Evolutionary conservation across 2,329 filamentous ascomycete genomes (phyloP), one percentile per base, ranked within the genome.

Genomic region (Clonostachys rosea): DNA sequence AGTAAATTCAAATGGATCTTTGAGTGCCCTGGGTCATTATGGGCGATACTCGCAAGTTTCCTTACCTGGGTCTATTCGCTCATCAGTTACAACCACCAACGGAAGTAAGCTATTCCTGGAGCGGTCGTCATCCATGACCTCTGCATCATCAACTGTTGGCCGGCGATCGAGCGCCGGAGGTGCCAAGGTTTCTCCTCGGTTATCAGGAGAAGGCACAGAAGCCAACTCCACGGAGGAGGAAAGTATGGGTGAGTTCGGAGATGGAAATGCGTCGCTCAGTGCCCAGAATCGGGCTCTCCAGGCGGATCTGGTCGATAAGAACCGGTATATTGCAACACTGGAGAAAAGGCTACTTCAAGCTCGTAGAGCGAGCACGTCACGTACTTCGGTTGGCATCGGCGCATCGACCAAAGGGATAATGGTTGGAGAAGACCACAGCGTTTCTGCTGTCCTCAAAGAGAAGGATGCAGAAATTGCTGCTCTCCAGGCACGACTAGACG

Each of bases 281-380:
- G 81, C 89, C n/a, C 94, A 96, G 61, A 91, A 96, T 56, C 83
- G 85, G 44, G 88, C 95, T n/a, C 71, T 99, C 43, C 94, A 96
- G 64, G 83, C 91, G n/a, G 94, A 99, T 64, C 78, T 99, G 42
- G 82, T 81, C n/a, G 94, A 99, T 68, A 96, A 96, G 72, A 97
- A 94, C 57, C 87, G 94, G 34, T 99, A 99, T 65, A 97, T 97
- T 56, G 80, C 87, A 30, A 97, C 94, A 0, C 70, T 99, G 12
- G 94, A 99, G 70, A 95, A 95, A 67, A 83, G 94, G 24, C 74
- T 99, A 2, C 74, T 97, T 34, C 94, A 99, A 61, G 94, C 94
- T 36, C 80, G 94, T 39, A 79, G 92, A 43, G 90, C 91, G 1
- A 96, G 91, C 66, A 91, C 95, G 47, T 92, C 90, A 8, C 84